These are phyloP conservation scores for Kentomonas sorsogonicus DNA, from an alignment of 208 protist genomes.

Conservation along the genomic window DNA sequence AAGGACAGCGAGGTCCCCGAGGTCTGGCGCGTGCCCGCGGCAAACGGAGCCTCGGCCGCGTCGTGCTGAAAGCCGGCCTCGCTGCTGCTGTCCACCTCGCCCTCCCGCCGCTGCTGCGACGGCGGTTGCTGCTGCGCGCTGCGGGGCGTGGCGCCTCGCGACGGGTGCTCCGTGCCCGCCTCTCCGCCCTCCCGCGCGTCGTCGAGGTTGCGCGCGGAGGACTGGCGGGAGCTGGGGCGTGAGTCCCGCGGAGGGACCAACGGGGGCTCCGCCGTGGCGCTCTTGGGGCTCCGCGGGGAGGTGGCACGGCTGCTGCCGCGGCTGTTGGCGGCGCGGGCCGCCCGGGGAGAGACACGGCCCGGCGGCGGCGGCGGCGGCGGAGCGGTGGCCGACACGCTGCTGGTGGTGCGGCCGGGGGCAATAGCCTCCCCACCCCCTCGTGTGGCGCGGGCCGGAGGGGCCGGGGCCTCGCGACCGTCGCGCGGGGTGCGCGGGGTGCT, in stretches of 20 bases:
- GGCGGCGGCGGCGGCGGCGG: constrained; percentile 26
- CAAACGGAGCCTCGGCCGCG: neutral
- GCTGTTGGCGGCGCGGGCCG: constrained; percentile 24
- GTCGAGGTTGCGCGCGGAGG: neutral
- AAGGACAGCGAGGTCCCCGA: neutral
- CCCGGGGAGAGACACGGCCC: constrained; percentile 35
- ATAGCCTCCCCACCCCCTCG: too few relatives aligned
- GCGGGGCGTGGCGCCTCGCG: neutral
- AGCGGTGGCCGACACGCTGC: neutral
- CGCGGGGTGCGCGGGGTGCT: constrained; percentile 18
- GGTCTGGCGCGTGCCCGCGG: neutral
- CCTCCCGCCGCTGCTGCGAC: neutral
- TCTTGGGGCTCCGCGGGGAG: constrained; percentile 1
- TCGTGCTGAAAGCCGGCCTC: neutral
- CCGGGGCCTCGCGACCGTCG: constrained; percentile 9
- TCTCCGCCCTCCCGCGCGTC: neutral
- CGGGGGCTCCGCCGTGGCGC: neutral
- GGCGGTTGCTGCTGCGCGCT: neutral
- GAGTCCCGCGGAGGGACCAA: neutral
- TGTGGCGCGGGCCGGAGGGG: too few relatives aligned
- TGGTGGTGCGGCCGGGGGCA: constrained; percentile 4
- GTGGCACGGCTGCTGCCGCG: constrained; percentile 14
- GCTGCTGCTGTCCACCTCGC: neutral
- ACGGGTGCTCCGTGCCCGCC: neutral
- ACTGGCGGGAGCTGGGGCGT: constrained; percentile 14